Evolutionary conservation across 2,329 filamentous ascomycete species (phyloP), one percentile per base, ranked within the genome.

Genomic region (Pyricularia sp.): DNA sequence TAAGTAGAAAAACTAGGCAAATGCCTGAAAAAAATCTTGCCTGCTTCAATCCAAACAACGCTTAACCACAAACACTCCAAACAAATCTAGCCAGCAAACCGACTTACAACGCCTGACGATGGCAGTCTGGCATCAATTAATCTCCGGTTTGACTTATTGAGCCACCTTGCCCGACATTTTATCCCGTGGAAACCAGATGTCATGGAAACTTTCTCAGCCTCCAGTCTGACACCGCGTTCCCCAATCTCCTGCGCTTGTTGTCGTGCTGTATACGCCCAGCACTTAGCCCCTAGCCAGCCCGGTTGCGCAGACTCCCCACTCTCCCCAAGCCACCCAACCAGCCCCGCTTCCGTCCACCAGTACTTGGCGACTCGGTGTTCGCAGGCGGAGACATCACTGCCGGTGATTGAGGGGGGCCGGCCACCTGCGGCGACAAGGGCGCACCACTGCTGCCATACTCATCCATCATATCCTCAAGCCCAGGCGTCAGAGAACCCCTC

Each of bases 251-350:
- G 12, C 55, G 26, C 55, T 28, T 59, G 13, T 28, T 59, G 13
- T 59, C 55, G 55, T 59, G 24, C 7, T 59, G 24, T 30, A 26
- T 28, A 19, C 10, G 55, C 55, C 55, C 55, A 28, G 24, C n/a
- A 28, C 64, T 61, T 19, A 62, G 55, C 66, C 64, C 60, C 67
- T 71, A 71, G 63, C 68, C 68, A 55, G 68, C 67, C 35, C 71
- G 69, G 22, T 69, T 73, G 40, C 73, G 71, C 62, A 73, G 65
- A 66, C 71, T 73, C 65, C 69, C 68, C 24, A 71, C 68, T n/a
- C 72, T 69, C 1, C 72, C 72, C n/a, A 75, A 72, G 4, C 70
- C 72, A 49, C 40, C 40, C 1, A 75, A 68, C 74, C 74, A 75
- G 49, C 49, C 53, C 26, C 62, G 40, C 65, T 72, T 74, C 24